Evolutionary conservation across 148 eudicot species (phyloP).

Genomic region (Camellia sinensis): DNA sequence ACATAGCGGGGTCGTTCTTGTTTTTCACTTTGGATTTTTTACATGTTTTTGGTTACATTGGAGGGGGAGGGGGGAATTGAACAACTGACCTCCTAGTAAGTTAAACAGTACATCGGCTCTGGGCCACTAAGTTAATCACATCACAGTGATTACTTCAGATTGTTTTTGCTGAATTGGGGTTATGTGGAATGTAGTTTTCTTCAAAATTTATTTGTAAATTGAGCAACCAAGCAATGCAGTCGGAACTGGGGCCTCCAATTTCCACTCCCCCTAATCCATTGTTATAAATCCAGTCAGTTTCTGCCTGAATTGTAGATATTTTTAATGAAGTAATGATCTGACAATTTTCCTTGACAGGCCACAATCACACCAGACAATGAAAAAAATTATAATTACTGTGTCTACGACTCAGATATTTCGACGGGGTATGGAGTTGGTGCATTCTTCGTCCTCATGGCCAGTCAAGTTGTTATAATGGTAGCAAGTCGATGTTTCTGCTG

Average conservation of each 20-base stretch:
- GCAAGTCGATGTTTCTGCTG: slow-evolving; percentile 88
- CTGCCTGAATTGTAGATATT: neutral
- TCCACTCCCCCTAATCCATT: neutral
- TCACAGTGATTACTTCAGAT: neutral
- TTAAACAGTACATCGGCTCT: too few species aligned
- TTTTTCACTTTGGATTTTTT: too few species aligned
- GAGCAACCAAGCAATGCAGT: neutral
- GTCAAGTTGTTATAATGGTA: slow-evolving; percentile 63
- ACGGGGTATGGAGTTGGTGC: slow-evolving; percentile 90
- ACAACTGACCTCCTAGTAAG: too few species aligned
- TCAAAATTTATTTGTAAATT: neutral
- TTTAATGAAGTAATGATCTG: neutral
- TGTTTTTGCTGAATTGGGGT: neutral
- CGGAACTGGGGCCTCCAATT: neutral
- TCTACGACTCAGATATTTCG: slow-evolving; percentile 73
- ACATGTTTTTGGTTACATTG: too few species aligned
- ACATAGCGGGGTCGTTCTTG: too few species aligned
- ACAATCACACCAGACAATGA: slow-evolving; percentile 35
- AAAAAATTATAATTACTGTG: slow-evolving; percentile 49
- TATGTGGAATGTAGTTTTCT: neutral
- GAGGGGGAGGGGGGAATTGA: too few species aligned
- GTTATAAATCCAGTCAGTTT: neutral
- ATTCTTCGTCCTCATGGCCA: slow-evolving; percentile 62
- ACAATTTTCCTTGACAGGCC: slow-evolving; percentile 40
- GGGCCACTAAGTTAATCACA: too few species aligned